phyloP scores from a whole-genome alignment of 768 basidiomycete species.

The Termitomyces eurrhizus region DNA sequence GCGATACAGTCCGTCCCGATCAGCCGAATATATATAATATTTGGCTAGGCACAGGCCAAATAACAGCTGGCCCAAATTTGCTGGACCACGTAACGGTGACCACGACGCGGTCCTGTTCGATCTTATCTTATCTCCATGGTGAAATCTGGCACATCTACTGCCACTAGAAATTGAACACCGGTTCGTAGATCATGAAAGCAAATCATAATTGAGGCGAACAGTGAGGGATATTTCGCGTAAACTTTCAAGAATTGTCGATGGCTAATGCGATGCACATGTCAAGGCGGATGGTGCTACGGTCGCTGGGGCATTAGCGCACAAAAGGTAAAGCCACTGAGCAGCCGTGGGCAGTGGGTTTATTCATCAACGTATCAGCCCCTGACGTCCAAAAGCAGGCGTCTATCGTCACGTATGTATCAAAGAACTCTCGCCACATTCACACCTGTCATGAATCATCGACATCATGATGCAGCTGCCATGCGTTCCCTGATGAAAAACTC shows the following conservation, averaged over 20 bases:
- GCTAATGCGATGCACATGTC: neutral
- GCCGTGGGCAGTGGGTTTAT: neutral
- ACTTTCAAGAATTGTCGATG: neutral
- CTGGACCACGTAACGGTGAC: neutral
- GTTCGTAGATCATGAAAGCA: neutral
- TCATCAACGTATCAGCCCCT: slow-evolving; percentile 7
- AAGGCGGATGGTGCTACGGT: neutral
- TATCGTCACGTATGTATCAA: neutral
- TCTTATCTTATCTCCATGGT: slow-evolving; percentile 3
- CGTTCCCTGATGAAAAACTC: neutral
- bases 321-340: neutral
- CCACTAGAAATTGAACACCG: neutral
- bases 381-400: neutral
- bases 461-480: neutral
- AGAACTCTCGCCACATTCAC: slow-evolving; percentile 3
- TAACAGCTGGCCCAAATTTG: neutral
- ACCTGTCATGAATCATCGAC: neutral
- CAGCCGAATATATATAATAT: neutral
- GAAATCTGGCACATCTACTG: neutral
- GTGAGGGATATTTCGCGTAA: neutral
- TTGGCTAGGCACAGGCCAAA: slow-evolving; percentile 2
- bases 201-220: neutral
- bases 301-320: neutral
- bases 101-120: neutral
- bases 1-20: slow-evolving; percentile 1